A percentile compares a stretch with the other conserved stretches of the same genome.
These are phyloP conservation scores for Pisolithus sp. DNA, from an alignment of 768 basidiomycete species.

Conservation along the genomic window DNA sequence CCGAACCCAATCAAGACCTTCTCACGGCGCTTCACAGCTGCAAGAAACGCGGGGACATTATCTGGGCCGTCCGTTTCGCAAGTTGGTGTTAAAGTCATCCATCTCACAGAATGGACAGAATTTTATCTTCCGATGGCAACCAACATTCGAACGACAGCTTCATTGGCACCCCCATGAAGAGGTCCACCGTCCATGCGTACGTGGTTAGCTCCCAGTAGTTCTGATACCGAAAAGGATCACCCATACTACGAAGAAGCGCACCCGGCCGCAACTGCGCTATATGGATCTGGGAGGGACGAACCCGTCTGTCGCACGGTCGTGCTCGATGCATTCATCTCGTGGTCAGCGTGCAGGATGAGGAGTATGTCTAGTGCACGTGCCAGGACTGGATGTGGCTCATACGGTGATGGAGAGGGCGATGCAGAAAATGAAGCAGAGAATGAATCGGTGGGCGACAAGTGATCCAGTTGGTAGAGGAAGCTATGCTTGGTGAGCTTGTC, in stretches of 20 bases:
- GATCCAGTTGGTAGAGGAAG: conserved; percentile 89
- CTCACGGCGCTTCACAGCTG: conserved; percentile 82
- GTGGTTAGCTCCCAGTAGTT: background rate
- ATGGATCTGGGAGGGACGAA: conserved; percentile 87
- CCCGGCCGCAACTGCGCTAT: conserved; percentile 81
- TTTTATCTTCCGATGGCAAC: conserved; percentile 72
- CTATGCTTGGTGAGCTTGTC: conserved; percentile 26
- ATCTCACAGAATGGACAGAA: background rate
- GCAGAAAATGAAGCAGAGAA: conserved; percentile 27
- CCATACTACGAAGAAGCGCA: conserved; percentile 84
- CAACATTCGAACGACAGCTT: conserved; percentile 93
- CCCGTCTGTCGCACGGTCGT: conserved; percentile 86
- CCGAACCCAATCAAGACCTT: conserved; percentile 89
- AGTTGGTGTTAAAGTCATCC: background rate
- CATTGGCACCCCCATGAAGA: conserved; percentile 74
- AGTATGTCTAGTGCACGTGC: conserved; percentile 84
- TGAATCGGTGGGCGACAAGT: conserved; percentile 40
- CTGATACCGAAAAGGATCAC: background rate
- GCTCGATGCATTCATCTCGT: conserved; percentile 82
- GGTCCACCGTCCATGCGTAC: conserved; percentile 7
- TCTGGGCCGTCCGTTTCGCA: conserved; percentile 46
- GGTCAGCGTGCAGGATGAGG: conserved; percentile 86
- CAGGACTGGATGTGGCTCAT: conserved; percentile 76
- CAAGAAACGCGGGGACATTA: conserved; percentile 80
- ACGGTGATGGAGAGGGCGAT: conserved; percentile 48